Evolutionary conservation across 805 yeast species (phyloP), one percentile per base, ranked within the genome.

Genomic region (Blastobotrys mokoenaii): DNA sequence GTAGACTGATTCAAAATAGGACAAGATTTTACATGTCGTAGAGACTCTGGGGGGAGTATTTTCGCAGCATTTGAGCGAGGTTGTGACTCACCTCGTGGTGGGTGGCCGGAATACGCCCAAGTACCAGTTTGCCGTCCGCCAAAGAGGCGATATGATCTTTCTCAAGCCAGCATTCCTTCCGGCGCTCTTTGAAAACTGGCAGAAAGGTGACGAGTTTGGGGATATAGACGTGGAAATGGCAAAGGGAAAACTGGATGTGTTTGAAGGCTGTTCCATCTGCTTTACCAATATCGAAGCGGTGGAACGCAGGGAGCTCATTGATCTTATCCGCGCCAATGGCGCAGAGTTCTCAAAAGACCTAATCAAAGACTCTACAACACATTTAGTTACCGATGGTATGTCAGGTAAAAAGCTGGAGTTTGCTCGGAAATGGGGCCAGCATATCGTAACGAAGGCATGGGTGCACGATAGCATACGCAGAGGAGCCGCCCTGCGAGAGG

Each of bases 51-150:
- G 81, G 4, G 82, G 80, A 7, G 55, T 47, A 12, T 69, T 66
- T 52, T 65, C 67, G 47, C 59, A 62, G 32, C 75, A 75, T 51
- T 62, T 76, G 48, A 74, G 72, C 72, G 66, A 72, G 43, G 77
- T 72, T 58, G 78, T 74, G 16, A 69, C 65, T 38, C 71, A 68
- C 51, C 56, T 79, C 32, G 62, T 79, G 3, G 82, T 78, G 16
- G 82, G 81, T 3, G 64, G 65, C 38, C 60, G 74, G 37, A 62
- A 67, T 47, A 72, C 82, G 2, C 75, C 70, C 11, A 79, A 79
- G 60, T 79, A 76, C 62, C 63, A 62, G 48, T 78, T 64, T 62
- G 73, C 77, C 29, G 67, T 76, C 6, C 58, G 45, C 30, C 52
- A 56, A 15, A 53, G 61, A 22, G 63, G 66, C 41, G 89, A 84